Evolutionary conservation across 805 yeast genomes (phyloP), one percentile per base, ranked within the genome.

Genomic region (Candida maris): DNA sequence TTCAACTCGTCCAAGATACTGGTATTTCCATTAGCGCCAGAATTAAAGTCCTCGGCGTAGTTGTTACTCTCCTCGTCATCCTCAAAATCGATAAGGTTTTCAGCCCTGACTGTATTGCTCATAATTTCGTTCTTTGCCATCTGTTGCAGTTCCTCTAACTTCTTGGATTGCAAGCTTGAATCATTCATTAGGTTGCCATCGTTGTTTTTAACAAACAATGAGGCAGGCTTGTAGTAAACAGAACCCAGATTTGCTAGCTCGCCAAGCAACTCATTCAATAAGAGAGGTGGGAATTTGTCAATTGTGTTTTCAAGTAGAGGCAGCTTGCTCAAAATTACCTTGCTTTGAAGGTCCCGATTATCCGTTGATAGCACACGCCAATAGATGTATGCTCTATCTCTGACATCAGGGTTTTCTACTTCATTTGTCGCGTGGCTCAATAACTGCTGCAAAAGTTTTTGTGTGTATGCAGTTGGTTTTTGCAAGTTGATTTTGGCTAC

Each of bases 171-270:
- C 30, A 60, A 39, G 21, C 48, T 48, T 7, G 59, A 46, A 14
- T 49, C 45, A n/a, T 48, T 41, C 5, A 50, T 40, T 18, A 49
- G 37, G 2, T 45, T 42, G 6, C 45, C 51, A 16, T 46, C 49
- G 2, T 33, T 34, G 19, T 42, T 37, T 34, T 42, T 56, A 38
- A 79, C 65, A 51, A 83, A 82, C 22, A 78, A 68, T 14, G 76
- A 66, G 4, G 85, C 77, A 9, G 97, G 95, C 54, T 82, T 83
- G 61, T 84, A 94, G 54, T 86, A 86, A 2, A 93, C 93, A 0
- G 97, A 86, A 25, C 96, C 81, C 43, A 93, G 71, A 6, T 93
- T 82, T 3, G 94, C 80, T 38, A 91, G 63, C 55, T 91, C 95
- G n/a, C 65, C 56, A 20, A 91, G 54, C 33, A 93, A 69, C 44